Evolutionary conservation across 805 yeast species (phyloP).

Genomic region (Starmerella riodocensis): DNA sequence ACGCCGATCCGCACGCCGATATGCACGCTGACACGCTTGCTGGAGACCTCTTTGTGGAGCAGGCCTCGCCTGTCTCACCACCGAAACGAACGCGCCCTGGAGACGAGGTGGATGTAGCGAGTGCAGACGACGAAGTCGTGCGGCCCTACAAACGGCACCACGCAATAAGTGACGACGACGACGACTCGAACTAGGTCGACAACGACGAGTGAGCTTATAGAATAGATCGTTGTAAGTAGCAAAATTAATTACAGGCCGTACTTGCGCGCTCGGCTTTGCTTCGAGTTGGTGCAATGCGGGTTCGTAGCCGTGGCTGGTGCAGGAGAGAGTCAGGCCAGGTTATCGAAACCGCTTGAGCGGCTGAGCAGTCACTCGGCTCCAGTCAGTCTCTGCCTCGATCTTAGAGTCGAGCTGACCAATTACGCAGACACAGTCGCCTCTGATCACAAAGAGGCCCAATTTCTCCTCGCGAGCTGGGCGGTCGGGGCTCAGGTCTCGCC

Average conservation of each 20-base stretch:
- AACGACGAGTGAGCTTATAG: no score
- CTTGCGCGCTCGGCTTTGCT: neutral
- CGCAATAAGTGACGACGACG: slow-evolving; percentile 11
- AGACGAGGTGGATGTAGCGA: slow-evolving; percentile 26
- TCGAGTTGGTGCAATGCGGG: no score
- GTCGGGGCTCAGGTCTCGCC: slow-evolving; percentile 19
- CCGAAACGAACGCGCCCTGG: slow-evolving; percentile 24
- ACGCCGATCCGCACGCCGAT: no score
- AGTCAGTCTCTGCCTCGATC: slow-evolving; percentile 26
- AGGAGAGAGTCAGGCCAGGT: no score
- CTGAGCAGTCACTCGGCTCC: slow-evolving; percentile 25
- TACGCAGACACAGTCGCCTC: slow-evolving; percentile 28
- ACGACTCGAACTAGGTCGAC: slow-evolving; percentile 7
- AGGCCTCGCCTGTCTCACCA: no score
- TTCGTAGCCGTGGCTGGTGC: no score
- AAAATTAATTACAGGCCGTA: neutral
- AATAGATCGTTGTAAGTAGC: neutral
- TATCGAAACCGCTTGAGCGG: slow-evolving; percentile 11
- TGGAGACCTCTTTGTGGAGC: no score
- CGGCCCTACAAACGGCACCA: slow-evolving; percentile 6
- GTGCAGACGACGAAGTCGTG: slow-evolving; percentile 17
- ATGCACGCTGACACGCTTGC: neutral
- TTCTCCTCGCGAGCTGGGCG: slow-evolving; percentile 18
- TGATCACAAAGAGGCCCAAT: slow-evolving; percentile 27
- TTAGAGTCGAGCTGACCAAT: slow-evolving; percentile 27